Evolutionary conservation across 176 grass and related monocot species (phyloP), one percentile per base, ranked within the genome.

Genomic region (Phoenix roebelenii): DNA sequence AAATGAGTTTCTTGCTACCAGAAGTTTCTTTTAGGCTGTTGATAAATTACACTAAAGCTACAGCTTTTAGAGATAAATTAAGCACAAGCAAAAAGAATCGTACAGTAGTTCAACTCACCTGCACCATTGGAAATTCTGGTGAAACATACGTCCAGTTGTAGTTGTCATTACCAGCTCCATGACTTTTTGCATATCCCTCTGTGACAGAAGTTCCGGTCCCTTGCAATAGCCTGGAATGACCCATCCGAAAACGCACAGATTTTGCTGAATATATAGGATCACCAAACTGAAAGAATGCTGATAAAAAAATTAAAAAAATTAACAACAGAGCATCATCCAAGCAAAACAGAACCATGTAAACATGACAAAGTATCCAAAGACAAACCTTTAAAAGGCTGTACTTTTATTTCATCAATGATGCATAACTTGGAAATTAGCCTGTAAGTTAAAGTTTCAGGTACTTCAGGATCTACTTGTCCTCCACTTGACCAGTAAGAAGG

Each of bases 401-500:
- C 53, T 72, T 64, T 91, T 56, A 98, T 76, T 68, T 83, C 87
- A 6, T 85, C 14, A 17, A 98, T 57, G 19, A 92, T 5, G 66
- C 72, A 77, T 7, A 97, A 29, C 51, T 79, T 74, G 3, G 67
- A 79, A 58, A 15, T 23, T 18, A 98, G 76, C 65, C 59, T 74
- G 75, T 98, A 92, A 0, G 60, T 88, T 54, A 98, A 53, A 68
- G 70, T 85, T 65, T 92, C 93, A 9, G 81, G 82, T 7, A 55
- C 58, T 58, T 55, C 16, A 7, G 74, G 66, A 22, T 89, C 64
- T 35, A 17, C 70, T 26, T 85, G 30, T 0, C 84, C 93, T 16
- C 74, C 76, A 79, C 87, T 98, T 22, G 94, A 98, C 94, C 94
- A 98, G 76, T 98, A 98, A 19, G 94, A 98, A 0, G 71, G n/a